phyloP scores from a whole-genome alignment of 805 yeast species.

The Komagataella phaffii region DNA sequence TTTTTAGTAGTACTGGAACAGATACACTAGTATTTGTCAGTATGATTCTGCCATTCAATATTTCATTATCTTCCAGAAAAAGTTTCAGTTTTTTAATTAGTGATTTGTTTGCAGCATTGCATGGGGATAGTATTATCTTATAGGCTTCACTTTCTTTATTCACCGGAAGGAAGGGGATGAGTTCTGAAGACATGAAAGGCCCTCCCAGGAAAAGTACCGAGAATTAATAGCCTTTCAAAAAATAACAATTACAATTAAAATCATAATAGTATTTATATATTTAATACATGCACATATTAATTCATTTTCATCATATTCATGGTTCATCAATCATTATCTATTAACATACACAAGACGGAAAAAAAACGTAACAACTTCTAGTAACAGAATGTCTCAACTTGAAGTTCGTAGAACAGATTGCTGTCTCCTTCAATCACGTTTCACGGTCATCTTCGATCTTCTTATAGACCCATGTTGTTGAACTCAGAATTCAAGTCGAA shows the following conservation, averaged over 20 bases:
- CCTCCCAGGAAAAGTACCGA: too few species aligned
- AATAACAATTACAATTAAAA: neutral
- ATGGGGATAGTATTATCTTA: neutral
- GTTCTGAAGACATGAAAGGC: neutral
- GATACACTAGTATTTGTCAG: neutral
- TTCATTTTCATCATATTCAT: neutral
- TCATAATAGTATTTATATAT: too few species aligned
- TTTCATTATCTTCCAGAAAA: neutral
- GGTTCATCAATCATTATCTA: neutral
- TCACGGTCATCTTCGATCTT: neutral
- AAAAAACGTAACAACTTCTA: neutral
- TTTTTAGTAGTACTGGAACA: neutral
- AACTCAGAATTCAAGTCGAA: constrained; percentile 57
- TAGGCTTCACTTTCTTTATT: neutral
- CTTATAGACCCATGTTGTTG: neutral
- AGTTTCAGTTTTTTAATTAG: neutral
- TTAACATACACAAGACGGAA: neutral
- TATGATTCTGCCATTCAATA: neutral
- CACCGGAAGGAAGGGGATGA: neutral
- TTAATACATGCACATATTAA: neutral
- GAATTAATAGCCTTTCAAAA: too few species aligned
- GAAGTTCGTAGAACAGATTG: neutral
- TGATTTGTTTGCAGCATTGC: neutral
- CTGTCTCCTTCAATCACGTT: neutral
- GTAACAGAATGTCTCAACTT: neutral